A percentile compares a stretch with the other conserved stretches of the same genome.
These are phyloP conservation scores for Phytophthora europaea DNA, from an alignment of 352 stramenopile species.

Conservation along the genomic window DNA sequence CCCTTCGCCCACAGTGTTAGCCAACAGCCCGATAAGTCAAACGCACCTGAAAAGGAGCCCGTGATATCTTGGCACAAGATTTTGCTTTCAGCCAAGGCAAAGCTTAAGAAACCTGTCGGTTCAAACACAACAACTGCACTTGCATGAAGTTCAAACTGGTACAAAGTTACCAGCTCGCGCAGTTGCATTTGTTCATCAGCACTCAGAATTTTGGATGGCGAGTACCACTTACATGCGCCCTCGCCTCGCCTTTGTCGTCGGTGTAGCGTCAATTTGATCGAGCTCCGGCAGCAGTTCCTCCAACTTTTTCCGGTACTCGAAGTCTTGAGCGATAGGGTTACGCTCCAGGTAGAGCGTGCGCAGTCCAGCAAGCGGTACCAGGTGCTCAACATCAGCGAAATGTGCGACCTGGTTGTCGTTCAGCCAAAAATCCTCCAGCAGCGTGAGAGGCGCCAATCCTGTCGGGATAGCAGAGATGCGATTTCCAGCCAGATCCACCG, in stretches of 20 bases:
- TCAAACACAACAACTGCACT: conserved; percentile 22
- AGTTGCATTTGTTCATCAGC: not conserved
- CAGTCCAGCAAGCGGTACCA: conserved; percentile 83
- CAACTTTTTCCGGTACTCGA: conserved; percentile 97
- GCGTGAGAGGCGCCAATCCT: conserved; percentile 46
- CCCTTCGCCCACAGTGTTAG: conserved; percentile 25
- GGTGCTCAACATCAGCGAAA: conserved; percentile 73
- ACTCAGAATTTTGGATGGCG: not conserved
- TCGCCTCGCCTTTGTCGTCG: conserved; percentile 66
- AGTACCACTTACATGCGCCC: conserved; percentile 33
- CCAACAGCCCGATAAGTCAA: conserved; percentile 1
- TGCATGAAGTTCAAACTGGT: conserved; percentile 17
- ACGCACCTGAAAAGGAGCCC: not conserved
- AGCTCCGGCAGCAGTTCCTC: conserved; percentile 91
- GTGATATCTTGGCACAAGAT: conserved; percentile 19
- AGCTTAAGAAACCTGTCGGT: conserved; percentile 14
- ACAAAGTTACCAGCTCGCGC: not conserved
- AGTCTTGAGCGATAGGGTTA: conserved; percentile 94
- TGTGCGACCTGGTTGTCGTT: conserved; percentile 75
- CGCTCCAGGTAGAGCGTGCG: conserved; percentile 97
- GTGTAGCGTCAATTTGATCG: conserved; percentile 95
- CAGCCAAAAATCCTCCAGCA: conserved; percentile 84
- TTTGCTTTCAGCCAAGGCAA: conserved; percentile 34
- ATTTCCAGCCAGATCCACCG: conserved; percentile 87
- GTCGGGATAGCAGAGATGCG: conserved; percentile 73